A percentile compares a stretch with the other conserved stretches of the same genome.
Conservation (phyloP, 352 stramenopile genomes). For the Albugo laibachii region DNA sequence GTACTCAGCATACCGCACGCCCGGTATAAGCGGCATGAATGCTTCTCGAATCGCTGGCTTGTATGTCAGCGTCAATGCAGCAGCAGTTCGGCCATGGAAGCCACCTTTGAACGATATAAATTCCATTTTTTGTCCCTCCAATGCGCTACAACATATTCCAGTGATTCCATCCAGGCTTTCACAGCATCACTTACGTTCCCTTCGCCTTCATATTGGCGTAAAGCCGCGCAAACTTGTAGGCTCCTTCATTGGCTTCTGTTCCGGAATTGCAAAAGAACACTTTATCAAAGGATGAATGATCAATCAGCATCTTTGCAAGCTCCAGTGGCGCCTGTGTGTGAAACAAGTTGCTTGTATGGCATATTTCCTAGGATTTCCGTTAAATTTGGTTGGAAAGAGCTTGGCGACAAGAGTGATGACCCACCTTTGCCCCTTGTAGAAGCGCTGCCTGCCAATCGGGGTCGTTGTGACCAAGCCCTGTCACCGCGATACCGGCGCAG, state of each 20-base stretch:
- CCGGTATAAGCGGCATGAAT: constrained; percentile 64
- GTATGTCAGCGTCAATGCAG: constrained; percentile 63
- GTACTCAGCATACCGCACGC: constrained; percentile 49
- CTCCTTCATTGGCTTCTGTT: constrained; percentile 79
- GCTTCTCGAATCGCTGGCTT: constrained; percentile 73
- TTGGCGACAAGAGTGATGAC: background rate
- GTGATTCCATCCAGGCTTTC: background rate
- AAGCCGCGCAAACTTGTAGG: constrained; percentile 73
- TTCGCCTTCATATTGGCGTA: constrained; percentile 43
- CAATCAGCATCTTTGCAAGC: constrained; percentile 87
- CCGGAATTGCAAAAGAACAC: constrained; percentile 98
- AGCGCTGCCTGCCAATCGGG: constrained; percentile 57
- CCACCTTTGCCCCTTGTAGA: constrained; percentile 29
- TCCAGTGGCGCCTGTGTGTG: constrained; percentile 86
- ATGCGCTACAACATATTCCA: constrained; percentile 10
- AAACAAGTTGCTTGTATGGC: constrained; percentile 95
- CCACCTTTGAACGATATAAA: constrained; percentile 79
- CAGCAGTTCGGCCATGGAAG: constrained; percentile 68
- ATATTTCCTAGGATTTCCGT: constrained; percentile 52
- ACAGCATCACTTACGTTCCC: constrained; percentile 28
- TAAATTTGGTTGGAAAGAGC: constrained; percentile 1
- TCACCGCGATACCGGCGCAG: constrained; percentile 85
- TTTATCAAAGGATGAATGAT: constrained; percentile 91
- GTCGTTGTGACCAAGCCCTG: constrained; percentile 79
- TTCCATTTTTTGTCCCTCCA: constrained; percentile 61